A percentile compares a stretch with the other conserved stretches of the same genome.
These are phyloP conservation scores for Pleurotus salmoneostramineus DNA, from an alignment of 768 basidiomycete genomes.

Conservation along the genomic window DNA sequence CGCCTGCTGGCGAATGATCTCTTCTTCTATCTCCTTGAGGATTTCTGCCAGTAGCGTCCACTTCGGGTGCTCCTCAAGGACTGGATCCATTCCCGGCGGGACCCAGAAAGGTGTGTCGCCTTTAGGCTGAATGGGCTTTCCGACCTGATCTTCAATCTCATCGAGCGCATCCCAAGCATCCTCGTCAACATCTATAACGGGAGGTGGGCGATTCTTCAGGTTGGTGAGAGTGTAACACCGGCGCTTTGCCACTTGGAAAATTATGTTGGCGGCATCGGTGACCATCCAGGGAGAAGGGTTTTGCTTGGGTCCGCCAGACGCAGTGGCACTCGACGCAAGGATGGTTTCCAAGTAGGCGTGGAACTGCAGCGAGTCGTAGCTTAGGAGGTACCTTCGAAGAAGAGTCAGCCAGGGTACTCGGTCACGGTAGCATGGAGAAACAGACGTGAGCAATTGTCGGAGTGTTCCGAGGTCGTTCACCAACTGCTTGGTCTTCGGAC, in stretches of 20 bases:
- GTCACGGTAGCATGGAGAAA: conserved; percentile 1
- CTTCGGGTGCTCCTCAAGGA: conserved; percentile 93
- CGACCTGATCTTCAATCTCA: conserved; percentile 45
- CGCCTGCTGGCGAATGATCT: conserved; percentile 63
- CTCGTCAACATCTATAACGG: conserved; percentile 51
- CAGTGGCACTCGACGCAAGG: conserved; percentile 49
- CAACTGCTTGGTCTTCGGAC: conserved; percentile 86
- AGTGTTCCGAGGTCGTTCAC: conserved; percentile 86
- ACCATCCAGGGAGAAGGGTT: conserved; percentile 88
- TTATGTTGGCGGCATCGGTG: conserved; percentile 85
- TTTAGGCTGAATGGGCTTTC: conserved; percentile 12
- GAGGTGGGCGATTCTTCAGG: conserved; percentile 14
- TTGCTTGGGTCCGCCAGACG: conserved; percentile 50
- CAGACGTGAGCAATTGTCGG: conserved; percentile 76
- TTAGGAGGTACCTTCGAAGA: conserved; percentile 69
- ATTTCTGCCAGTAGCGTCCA: conserved; percentile 87
- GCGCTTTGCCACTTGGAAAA: conserved; percentile 76
- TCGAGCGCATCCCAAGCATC: conserved; percentile 76
- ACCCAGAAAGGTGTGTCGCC: conserved; percentile 49
- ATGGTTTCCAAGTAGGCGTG: conserved; percentile 90
- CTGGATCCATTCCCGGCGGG: conserved; percentile 75
- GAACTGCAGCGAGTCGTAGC: conserved; percentile 89
- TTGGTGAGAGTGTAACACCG: conserved; percentile 66
- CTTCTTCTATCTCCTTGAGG: conserved; percentile 86
- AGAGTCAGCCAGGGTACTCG: background rate